phyloP scores from a whole-genome alignment of 1,139 yeast species.

The Saccharomyces uvarum region DNA sequence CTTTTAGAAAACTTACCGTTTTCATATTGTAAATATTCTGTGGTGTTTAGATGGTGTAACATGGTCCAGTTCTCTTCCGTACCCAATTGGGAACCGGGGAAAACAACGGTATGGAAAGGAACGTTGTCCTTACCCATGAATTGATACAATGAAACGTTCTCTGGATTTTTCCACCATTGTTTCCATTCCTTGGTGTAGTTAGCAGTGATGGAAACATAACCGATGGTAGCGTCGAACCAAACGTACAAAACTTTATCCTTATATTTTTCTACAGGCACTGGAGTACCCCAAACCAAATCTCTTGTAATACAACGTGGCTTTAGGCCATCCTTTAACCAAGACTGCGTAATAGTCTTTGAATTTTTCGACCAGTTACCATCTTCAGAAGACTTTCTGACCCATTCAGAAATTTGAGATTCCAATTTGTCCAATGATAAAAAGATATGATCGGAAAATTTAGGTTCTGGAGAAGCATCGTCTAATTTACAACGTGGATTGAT shows the following conservation, averaged over 20 bases:
- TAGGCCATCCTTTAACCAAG: constrained; percentile 92
- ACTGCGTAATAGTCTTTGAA: constrained; percentile 75
- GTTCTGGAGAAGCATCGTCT: constrained; percentile 73
- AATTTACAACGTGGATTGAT: constrained; percentile 92
- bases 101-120: constrained; percentile 96
- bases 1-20: constrained; percentile 97
- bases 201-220: constrained; percentile 93
- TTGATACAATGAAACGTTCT: constrained; percentile 77
- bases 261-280: constrained; percentile 80
- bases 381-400: constrained; percentile 62
- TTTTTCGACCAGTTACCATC: constrained; percentile 90
- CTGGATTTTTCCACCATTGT: constrained; percentile 90
- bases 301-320: constrained; percentile 94
- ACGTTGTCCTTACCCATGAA: constrained; percentile 99
- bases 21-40: constrained; percentile 94
- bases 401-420: constrained; percentile 62
- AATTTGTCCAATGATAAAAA: constrained; percentile 77
- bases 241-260: constrained; percentile 88
- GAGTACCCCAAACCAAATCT: constrained; percentile 97
- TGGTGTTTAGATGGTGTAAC: constrained; percentile 83
- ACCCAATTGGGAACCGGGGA: constrained; percentile 89
- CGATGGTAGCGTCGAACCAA: constrained; percentile 98
- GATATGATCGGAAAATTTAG: constrained; percentile 76
- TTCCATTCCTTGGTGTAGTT: constrained; percentile 78
- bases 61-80: constrained; percentile 85